phyloP scores from a whole-genome alignment of 495 filamentous ascomycete species.

The Bacidia gigantensis region DNA sequence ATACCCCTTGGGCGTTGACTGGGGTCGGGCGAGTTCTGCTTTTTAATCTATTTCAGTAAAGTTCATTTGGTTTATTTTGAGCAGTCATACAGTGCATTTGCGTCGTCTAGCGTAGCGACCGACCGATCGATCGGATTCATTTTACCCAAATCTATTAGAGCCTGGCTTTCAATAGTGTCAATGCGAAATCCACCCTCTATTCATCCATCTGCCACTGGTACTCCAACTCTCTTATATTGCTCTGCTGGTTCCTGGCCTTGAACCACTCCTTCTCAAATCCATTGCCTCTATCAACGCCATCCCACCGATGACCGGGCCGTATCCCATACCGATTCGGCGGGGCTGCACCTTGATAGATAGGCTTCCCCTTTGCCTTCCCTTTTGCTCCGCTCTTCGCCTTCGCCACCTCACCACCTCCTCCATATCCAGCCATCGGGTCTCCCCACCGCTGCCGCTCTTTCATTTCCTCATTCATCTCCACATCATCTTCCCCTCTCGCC shows the following conservation, averaged over 20 bases:
- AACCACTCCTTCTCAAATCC: conserved; percentile 95
- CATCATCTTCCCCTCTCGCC: conserved; percentile 69
- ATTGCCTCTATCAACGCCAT: conserved; percentile 90
- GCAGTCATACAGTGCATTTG: too few species aligned
- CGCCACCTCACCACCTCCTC: background rate
- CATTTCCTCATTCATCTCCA: conserved; percentile 68
- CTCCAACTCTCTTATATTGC: conserved; percentile 61
- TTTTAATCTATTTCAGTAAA: background rate
- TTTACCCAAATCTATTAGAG: too few species aligned
- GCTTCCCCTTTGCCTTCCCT: conserved; percentile 43
- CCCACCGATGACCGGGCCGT: conserved; percentile 82
- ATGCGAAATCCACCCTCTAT: conserved; percentile 3
- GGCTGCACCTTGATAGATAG: conserved; percentile 65
- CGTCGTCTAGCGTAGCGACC: too few species aligned
- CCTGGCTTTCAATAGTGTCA: background rate
- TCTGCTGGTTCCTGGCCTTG: conserved; percentile 62
- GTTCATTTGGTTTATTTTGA: background rate
- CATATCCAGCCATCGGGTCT: conserved; percentile 78
- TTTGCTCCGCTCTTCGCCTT: conserved; percentile 18
- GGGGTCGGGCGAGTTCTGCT: too few species aligned
- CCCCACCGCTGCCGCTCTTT: conserved; percentile 68
- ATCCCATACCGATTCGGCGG: conserved; percentile 93
- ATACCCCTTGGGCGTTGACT: too few species aligned
- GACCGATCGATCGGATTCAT: too few species aligned
- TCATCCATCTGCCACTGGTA: conserved; percentile 60